Percentiles rank a stretch among this genome's conserved stretches.
Conservation (phyloP, 352 stramenopile genomes). For the Phytophthora megakarya region DNA sequence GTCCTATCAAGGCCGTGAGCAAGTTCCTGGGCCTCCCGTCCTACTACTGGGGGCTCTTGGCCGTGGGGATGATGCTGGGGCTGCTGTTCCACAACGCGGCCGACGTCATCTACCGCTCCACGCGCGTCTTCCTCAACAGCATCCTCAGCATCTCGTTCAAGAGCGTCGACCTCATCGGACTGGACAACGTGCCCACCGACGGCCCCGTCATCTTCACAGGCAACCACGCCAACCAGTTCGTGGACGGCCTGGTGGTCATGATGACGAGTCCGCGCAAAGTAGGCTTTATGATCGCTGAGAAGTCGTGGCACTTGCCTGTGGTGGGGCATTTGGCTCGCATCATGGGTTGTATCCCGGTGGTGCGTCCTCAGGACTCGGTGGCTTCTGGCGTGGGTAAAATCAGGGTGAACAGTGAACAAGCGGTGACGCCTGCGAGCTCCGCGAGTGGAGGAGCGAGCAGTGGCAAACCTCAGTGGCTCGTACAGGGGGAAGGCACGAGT, state of each 20-base stretch:
- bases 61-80: conserved; percentile 66
- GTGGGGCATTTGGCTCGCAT: conserved; percentile 95
- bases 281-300: conserved; percentile 98
- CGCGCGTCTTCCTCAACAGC: conserved; percentile 96
- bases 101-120: conserved; percentile 81
- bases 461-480: conserved; percentile 37
- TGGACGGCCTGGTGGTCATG: conserved; percentile 96
- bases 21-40: conserved; percentile 71
- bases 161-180: conserved; percentile 95
- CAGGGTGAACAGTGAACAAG: conserved; percentile 44
- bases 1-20: conserved; percentile 83
- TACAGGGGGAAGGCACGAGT: conserved; percentile 70
- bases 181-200: conserved; percentile 95
- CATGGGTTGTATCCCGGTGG: conserved; percentile 97
- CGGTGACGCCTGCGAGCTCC: conserved; percentile 36
- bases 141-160: conserved; percentile 98
- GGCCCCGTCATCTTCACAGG: conserved; percentile 97
- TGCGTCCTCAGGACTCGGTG: conserved; percentile 94
- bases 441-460: conserved; percentile 30
- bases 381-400: conserved; percentile 73
- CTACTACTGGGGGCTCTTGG: conserved; percentile 70
- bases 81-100: conserved; percentile 78
- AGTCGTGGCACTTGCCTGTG: conserved; percentile 93
- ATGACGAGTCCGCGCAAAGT: conserved; percentile 94
- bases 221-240: conserved; percentile 99